Evolutionary conservation across 2,329 filamentous ascomycete genomes (phyloP).

Genomic region (Polychaeton citri): DNA sequence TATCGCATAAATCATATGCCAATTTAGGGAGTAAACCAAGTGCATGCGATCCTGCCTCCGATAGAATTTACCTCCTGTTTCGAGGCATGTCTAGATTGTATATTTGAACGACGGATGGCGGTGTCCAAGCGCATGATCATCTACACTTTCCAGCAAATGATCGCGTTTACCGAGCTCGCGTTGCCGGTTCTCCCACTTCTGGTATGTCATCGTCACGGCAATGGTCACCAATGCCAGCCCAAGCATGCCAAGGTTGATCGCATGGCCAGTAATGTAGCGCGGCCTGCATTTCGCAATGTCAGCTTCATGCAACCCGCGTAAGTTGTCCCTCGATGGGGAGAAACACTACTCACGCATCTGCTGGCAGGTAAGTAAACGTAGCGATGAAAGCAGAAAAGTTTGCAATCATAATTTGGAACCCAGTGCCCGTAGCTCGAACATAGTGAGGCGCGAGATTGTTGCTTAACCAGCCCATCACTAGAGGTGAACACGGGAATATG

Average conservation of each 20-base stretch:
- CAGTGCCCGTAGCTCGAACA: slow-evolving; percentile 23
- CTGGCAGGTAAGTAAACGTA: slow-evolving; percentile 26
- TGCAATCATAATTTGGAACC: slow-evolving; percentile 23
- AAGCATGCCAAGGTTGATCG: slow-evolving; percentile 24
- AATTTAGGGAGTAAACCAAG: too few species aligned
- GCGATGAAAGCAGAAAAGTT: slow-evolving; percentile 27
- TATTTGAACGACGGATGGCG: slow-evolving; percentile 26
- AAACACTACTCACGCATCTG: slow-evolving; percentile 24
- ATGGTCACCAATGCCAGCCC: slow-evolving; percentile 19
- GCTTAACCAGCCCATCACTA: slow-evolving; percentile 17
- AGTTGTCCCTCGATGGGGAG: not conserved
- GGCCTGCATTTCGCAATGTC: slow-evolving; percentile 13
- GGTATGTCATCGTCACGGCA: slow-evolving; percentile 20
- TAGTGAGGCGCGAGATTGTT: slow-evolving; percentile 24
- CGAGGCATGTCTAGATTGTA: slow-evolving; percentile 13
- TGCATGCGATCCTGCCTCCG: too few species aligned
- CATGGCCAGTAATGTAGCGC: slow-evolving; percentile 23
- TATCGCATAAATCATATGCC: too few species aligned
- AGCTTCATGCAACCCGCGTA: not conserved
- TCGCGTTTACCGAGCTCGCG: slow-evolving; percentile 22
- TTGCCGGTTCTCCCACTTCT: slow-evolving; percentile 26
- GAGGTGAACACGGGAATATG: slow-evolving; percentile 14
- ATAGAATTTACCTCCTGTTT: too few species aligned
- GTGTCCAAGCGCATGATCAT: slow-evolving; percentile 23
- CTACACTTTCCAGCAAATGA: slow-evolving; percentile 16